phyloP scores from a whole-genome alignment of 805 yeast species.

The Yamadazyma phyllophila region DNA sequence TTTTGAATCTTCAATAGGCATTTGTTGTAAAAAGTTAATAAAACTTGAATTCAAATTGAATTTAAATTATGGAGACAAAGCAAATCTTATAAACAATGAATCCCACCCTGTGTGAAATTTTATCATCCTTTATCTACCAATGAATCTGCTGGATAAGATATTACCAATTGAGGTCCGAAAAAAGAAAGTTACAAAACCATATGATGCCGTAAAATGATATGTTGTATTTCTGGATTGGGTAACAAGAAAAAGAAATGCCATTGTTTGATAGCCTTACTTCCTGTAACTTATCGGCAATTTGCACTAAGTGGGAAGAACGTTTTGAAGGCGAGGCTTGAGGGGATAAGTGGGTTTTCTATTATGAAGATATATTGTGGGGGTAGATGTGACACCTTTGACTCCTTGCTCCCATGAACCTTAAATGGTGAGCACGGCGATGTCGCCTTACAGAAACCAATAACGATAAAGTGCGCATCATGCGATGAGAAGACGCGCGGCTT shows the following conservation, averaged over 20 bases:
- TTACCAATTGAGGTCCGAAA: not conserved
- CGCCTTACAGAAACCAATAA: not conserved
- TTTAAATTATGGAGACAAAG: not conserved
- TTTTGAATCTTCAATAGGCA: constrained; percentile 3
- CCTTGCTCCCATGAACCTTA: not conserved
- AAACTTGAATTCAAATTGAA: not conserved
- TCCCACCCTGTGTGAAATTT: not conserved
- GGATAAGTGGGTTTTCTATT: not conserved
- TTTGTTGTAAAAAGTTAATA: not conserved
- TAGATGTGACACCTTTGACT: not conserved
- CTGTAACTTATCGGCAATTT: not conserved
- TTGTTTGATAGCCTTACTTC: not conserved
- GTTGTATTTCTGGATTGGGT: constrained; percentile 3
- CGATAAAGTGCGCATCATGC: not conserved
- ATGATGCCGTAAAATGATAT: constrained; percentile 5
- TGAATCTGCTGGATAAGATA: constrained; percentile 1
- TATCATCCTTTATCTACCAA: not conserved
- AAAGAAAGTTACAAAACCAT: not conserved
- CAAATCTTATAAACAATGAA: not conserved
- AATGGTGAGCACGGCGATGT: not conserved
- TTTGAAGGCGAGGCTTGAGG: not conserved
- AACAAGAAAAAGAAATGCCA: not conserved
- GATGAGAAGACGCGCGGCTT: not conserved
- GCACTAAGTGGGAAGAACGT: not conserved
- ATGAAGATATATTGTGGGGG: not conserved